phyloP scores from a whole-genome alignment of 345 rosid species.

The Ricinus communis region DNA sequence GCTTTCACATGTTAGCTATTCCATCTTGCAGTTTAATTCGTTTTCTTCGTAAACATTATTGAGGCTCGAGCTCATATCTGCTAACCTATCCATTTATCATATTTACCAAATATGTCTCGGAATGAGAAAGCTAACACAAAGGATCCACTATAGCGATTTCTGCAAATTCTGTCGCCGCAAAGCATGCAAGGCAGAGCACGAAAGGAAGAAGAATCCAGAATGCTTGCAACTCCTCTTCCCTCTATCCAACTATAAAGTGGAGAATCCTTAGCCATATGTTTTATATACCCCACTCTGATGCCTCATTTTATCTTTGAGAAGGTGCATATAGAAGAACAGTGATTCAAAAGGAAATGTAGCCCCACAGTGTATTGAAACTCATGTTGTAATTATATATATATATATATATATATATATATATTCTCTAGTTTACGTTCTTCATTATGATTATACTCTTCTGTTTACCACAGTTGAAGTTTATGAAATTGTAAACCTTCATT shows the following conservation, averaged over 20 bases:
- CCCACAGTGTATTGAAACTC: background rate
- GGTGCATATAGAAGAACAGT: too few species aligned
- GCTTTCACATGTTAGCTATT: background rate
- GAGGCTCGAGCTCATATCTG: background rate
- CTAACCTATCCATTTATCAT: background rate
- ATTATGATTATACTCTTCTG: too few species aligned
- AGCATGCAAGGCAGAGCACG: conserved; percentile 11
- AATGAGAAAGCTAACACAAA: conserved; percentile 1
- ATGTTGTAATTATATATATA: too few species aligned
- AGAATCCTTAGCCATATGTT: background rate
- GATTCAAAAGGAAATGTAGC: background rate
- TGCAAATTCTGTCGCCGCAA: background rate
- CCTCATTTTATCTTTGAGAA: background rate
- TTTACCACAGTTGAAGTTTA: too few species aligned
- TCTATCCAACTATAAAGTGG: background rate
- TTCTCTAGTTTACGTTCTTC: too few species aligned
- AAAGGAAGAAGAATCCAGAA: background rate
- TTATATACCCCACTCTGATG: background rate
- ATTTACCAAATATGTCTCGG: background rate
- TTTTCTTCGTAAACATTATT: background rate
- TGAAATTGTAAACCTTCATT: too few species aligned
- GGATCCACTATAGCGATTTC: background rate
- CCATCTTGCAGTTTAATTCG: background rate
- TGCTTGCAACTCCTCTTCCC: background rate
- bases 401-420: too few species aligned